Evolutionary conservation across 2,329 filamentous ascomycete genomes (phyloP).

Genomic region (Microsporum ferrugineum): DNA sequence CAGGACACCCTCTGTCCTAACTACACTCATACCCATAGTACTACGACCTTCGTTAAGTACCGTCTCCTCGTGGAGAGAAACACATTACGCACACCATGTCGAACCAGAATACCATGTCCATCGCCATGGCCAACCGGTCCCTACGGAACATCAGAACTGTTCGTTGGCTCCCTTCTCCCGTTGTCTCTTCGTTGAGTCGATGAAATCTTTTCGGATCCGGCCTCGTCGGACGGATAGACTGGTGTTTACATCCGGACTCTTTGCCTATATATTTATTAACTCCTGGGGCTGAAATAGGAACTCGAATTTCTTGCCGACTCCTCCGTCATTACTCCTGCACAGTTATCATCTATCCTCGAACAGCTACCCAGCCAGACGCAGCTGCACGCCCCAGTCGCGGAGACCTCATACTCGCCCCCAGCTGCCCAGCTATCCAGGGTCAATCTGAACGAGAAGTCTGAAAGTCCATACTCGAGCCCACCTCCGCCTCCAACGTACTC

Average conservation of each 20-base stretch:
- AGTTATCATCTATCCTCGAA: slow-evolving; percentile 62
- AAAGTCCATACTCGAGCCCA: slow-evolving; percentile 35
- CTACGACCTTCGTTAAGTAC: background rate
- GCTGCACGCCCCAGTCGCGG: slow-evolving; percentile 22
- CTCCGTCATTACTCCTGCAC: slow-evolving; percentile 61
- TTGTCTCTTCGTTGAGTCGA: slow-evolving; percentile 1
- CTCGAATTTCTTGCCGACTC: slow-evolving; percentile 80
- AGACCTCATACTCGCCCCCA: slow-evolving; percentile 11
- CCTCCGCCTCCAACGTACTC: slow-evolving; percentile 43
- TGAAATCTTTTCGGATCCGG: background rate
- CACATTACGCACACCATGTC: slow-evolving; percentile 21
- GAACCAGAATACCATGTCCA: slow-evolving; percentile 25
- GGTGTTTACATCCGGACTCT: background rate
- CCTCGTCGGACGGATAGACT: background rate
- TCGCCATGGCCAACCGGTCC: slow-evolving; percentile 66
- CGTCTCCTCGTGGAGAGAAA: background rate
- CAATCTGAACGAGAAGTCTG: slow-evolving; percentile 19
- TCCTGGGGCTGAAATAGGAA: slow-evolving; percentile 49
- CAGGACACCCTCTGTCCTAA: background rate
- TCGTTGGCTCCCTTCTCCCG: slow-evolving; percentile 24
- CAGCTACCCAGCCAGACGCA: slow-evolving; percentile 52
- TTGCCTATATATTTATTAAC: background rate
- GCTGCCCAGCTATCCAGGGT: slow-evolving; percentile 13
- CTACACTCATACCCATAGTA: background rate
- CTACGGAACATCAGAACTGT: slow-evolving; percentile 80